These are phyloP conservation scores for Celoporthe dispersa DNA, from an alignment of 2,329 filamentous ascomycete genomes.

Conservation along the genomic window DNA sequence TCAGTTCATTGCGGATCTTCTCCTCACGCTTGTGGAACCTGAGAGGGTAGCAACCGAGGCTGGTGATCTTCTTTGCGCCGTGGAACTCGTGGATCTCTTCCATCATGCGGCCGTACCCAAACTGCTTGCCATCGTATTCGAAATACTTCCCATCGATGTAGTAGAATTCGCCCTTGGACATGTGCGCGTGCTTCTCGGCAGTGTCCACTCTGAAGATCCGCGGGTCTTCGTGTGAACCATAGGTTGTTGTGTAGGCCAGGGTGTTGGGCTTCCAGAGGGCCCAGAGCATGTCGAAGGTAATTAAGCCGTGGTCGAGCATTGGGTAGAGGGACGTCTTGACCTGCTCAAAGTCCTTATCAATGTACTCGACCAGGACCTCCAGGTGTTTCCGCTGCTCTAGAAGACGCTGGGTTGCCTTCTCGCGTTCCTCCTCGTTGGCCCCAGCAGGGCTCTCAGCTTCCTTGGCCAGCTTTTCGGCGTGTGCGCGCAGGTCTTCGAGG, in stretches of 20 bases:
- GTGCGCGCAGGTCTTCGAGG: constrained; percentile 72
- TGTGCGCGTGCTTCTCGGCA: constrained; percentile 69
- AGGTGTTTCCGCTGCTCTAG: constrained; percentile 66
- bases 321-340: constrained; percentile 79
- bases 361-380: constrained; percentile 57
- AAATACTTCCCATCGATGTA: constrained; percentile 78
- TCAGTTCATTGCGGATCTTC: constrained; percentile 66
- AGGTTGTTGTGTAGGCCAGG: constrained; percentile 76
- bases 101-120: constrained; percentile 74
- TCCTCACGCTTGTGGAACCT: constrained; percentile 77
- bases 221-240: constrained; percentile 75
- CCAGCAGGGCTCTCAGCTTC: constrained; percentile 47
- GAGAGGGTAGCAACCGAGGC: constrained; percentile 75
- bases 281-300: constrained; percentile 89
- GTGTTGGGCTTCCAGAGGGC: constrained; percentile 88
- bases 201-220: constrained; percentile 82
- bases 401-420: constrained; percentile 63
- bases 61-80: constrained; percentile 81
- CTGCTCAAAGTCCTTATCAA: constrained; percentile 72
- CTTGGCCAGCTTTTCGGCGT: constrained; percentile 68
- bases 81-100: constrained; percentile 77
- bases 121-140: constrained; percentile 86
- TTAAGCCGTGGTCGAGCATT: constrained; percentile 78
- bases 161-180: constrained; percentile 77
- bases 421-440: constrained; percentile 59